Percentiles rank a stretch among this genome's conserved stretches.
Conservation (phyloP, 768 basidiomycete genomes). For the Pisolithus marmoratus region DNA sequence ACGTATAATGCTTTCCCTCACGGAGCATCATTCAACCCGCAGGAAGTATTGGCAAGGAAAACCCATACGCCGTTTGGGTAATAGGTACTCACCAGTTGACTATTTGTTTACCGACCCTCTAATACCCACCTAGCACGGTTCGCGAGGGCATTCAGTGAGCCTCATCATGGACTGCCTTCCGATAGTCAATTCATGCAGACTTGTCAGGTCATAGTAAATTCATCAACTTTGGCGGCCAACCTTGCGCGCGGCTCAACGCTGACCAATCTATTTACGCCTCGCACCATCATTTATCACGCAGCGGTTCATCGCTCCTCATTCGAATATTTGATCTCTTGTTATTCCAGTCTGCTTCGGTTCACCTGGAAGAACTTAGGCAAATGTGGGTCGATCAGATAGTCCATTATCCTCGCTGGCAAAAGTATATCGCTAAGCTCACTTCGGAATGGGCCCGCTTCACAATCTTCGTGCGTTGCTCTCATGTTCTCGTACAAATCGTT, state of each 20-base stretch:
- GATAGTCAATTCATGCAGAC: not conserved
- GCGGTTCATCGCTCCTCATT: slow-evolving; percentile 3
- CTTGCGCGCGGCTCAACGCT: slow-evolving; percentile 38
- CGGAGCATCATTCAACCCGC: too few species aligned
- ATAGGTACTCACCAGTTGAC: not conserved
- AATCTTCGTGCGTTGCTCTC: slow-evolving; percentile 4
- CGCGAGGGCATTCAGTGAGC: slow-evolving; percentile 39
- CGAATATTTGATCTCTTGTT: slow-evolving; percentile 15
- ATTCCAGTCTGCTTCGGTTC: slow-evolving; percentile 22
- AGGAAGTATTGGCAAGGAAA: not conserved
- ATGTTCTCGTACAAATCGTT: not conserved
- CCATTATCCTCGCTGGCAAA: slow-evolving; percentile 7
- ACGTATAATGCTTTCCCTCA: not conserved
- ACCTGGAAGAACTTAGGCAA: slow-evolving; percentile 11
- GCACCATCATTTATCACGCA: not conserved
- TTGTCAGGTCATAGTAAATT: slow-evolving; percentile 29
- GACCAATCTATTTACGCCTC: slow-evolving; percentile 34
- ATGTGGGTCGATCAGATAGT: slow-evolving; percentile 6
- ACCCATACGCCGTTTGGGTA: not conserved
- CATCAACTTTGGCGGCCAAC: slow-evolving; percentile 43
- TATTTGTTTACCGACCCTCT: not conserved
- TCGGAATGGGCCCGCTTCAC: slow-evolving; percentile 8
- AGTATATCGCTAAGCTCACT: slow-evolving; percentile 1
- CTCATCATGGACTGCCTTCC: not conserved
- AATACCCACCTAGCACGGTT: slow-evolving; percentile 29